A percentile compares a stretch with the other conserved stretches of the same genome.
Conservation (phyloP, 2,329 filamentous ascomycete species). For the Macrophomina tecta region DNA sequence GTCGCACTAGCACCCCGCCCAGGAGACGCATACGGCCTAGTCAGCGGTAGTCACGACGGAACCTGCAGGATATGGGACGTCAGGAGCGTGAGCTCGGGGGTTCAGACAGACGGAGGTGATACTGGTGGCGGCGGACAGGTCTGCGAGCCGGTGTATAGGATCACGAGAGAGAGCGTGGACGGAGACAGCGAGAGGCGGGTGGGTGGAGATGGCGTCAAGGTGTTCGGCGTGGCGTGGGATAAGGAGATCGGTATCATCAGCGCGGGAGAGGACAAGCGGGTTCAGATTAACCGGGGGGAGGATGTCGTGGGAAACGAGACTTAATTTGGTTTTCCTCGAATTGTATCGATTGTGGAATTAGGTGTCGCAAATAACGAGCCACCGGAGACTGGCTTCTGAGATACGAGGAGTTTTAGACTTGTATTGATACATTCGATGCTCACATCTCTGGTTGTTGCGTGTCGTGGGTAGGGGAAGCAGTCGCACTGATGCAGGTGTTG, state of each 20-base stretch:
- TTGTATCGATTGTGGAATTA: too few relatives aligned
- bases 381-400: too few relatives aligned
- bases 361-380: too few relatives aligned
- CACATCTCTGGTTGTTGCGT: too few relatives aligned
- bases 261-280: constrained; percentile 88
- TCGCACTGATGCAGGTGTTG: too few relatives aligned
- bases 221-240: constrained; percentile 89
- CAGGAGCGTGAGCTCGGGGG: constrained; percentile 67
- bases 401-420: too few relatives aligned
- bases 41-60: constrained; percentile 89
- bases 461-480: too few relatives aligned
- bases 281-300: constrained; percentile 77
- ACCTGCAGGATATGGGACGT: constrained; percentile 95
- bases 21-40: constrained; percentile 79
- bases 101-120: constrained; percentile 50
- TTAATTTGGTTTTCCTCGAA: too few relatives aligned
- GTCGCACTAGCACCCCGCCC: constrained; percentile 65
- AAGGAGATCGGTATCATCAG: constrained; percentile 85
- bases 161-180: constrained; percentile 73
- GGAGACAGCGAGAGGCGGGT: constrained; percentile 63
- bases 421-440: too few relatives aligned
- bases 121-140: constrained; percentile 62
- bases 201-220: constrained; percentile 85
- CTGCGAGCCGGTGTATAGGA: constrained; percentile 76
- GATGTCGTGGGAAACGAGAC: neutral